phyloP scores from a whole-genome alignment of 345 rosid species.

The Stellera chamaejasme region DNA sequence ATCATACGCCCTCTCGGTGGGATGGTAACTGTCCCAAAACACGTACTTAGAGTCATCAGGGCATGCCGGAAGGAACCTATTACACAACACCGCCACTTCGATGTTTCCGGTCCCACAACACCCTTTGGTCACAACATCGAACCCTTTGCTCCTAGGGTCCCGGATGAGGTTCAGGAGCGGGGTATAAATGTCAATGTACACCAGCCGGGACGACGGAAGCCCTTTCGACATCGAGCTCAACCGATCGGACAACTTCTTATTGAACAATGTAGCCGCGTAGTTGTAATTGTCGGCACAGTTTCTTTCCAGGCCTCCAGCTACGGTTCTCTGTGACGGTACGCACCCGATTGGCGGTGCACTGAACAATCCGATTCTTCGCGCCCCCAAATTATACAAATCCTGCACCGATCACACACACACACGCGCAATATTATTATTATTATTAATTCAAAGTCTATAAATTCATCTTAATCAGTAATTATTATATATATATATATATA shows the following conservation, averaged over 20 bases:
- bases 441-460: too few species aligned
- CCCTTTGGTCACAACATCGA: conserved; percentile 42
- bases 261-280: conserved; percentile 43
- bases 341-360: conserved; percentile 66
- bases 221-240: conserved; percentile 17
- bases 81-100: conserved; percentile 47
- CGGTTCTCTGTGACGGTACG: conserved; percentile 62
- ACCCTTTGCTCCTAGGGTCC: conserved; percentile 44
- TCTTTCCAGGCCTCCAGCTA: conserved; percentile 45
- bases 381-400: conserved; percentile 52
- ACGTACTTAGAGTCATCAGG: conserved; percentile 36
- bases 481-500: too few species aligned
- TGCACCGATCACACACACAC: conserved; percentile 3
- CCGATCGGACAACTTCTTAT: conserved; percentile 36
- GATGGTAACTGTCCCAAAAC: conserved; percentile 85
- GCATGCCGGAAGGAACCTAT: conserved; percentile 21
- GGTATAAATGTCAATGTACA: conserved; percentile 26
- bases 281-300: conserved; percentile 36
- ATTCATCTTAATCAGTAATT: too few species aligned
- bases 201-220: conserved; percentile 17
- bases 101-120: conserved; percentile 68
- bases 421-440: not conserved
- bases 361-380: conserved; percentile 42
- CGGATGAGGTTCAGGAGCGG: conserved; percentile 20
- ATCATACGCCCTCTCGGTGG: conserved; percentile 43